These are phyloP conservation scores for Backusella tarrabulga DNA, from an alignment of 192 early-diverging fungal genomes.

Conservation along the genomic window DNA sequence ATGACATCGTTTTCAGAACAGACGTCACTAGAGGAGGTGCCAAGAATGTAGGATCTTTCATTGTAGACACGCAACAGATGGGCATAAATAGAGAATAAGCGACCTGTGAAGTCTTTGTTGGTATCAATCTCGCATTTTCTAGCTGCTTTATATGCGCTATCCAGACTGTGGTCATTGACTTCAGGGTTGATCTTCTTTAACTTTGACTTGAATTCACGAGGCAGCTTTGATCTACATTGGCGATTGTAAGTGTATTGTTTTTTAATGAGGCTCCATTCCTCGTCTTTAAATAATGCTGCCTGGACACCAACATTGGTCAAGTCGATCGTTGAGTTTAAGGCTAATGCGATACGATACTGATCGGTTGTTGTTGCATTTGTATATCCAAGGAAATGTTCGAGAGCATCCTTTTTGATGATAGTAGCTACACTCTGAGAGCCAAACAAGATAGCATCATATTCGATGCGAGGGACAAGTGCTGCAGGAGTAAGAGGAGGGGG, in stretches of 20 bases:
- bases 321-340: too few species aligned
- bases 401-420: neutral
- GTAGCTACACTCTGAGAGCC: neutral
- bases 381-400: neutral
- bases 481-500: neutral
- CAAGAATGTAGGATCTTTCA: neutral
- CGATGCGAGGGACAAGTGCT: neutral
- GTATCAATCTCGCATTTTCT: neutral
- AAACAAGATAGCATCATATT: neutral
- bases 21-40: neutral
- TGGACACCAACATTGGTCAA: too few species aligned
- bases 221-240: too few species aligned
- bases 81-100: neutral
- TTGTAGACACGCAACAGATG: neutral
- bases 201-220: too few species aligned
- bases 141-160: neutral
- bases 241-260: too few species aligned
- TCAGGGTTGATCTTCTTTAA: neutral
- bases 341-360: neutral
- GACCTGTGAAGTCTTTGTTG: neutral
- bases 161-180: neutral
- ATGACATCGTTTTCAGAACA: neutral
- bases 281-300: too few species aligned
- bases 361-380: neutral
- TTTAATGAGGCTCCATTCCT: too few species aligned